phyloP scores from a whole-genome alignment of 352 stramenopile species.

The Globisporangium nodosum region DNA sequence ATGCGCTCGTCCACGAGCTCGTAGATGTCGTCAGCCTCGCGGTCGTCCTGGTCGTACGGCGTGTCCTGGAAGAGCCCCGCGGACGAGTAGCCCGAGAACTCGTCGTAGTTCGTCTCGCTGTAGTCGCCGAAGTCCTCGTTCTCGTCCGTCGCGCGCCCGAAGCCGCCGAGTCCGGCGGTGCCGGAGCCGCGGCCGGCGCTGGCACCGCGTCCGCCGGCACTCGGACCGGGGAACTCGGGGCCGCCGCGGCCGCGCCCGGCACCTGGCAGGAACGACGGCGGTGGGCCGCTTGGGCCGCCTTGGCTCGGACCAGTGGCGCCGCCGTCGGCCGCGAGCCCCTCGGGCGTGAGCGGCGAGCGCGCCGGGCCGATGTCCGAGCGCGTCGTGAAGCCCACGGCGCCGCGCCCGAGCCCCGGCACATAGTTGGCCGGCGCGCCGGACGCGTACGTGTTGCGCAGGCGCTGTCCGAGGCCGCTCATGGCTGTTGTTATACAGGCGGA shows the following conservation, averaged over 20 bases:
- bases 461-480: constrained; percentile 75
- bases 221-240: constrained; percentile 13
- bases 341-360: constrained; percentile 36
- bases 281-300: constrained; percentile 9
- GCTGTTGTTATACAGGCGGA: too few species aligned
- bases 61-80: constrained; percentile 86
- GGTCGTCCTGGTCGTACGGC: constrained; percentile 96
- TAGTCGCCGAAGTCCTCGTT: constrained; percentile 87
- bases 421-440: constrained; percentile 93
- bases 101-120: constrained; percentile 90
- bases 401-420: constrained; percentile 92
- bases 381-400: constrained; percentile 96
- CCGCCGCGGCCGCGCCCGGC: constrained; percentile 84
- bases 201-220: constrained; percentile 5
- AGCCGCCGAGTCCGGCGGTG: constrained; percentile 76
- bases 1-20: constrained; percentile 95
- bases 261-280: constrained; percentile 76
- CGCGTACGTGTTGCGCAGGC: constrained; percentile 75
- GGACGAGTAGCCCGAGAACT: constrained; percentile 87
- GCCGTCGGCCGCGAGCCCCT: constrained; percentile 33
- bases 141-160: constrained; percentile 81
- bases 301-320: background rate
- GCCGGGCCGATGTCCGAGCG: constrained; percentile 95
- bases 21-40: constrained; percentile 96
- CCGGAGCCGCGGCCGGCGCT: constrained; percentile 67